These are phyloP conservation scores for Fonsecaea multimorphosa DNA, from an alignment of 2,329 filamentous ascomycete species.

Conservation along the genomic window DNA sequence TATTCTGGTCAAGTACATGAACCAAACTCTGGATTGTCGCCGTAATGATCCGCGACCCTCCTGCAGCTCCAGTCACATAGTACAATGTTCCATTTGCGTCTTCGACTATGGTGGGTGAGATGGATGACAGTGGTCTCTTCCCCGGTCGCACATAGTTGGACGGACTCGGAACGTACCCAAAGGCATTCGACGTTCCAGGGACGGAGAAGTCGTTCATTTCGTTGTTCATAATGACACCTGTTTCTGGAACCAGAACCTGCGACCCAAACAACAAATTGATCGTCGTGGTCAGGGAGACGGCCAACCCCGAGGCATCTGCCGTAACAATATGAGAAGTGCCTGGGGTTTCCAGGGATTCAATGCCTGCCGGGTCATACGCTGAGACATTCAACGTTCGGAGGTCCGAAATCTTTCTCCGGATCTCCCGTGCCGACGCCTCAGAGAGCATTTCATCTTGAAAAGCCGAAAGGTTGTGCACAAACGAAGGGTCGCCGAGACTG, in stretches of 20 bases:
- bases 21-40: constrained; percentile 75
- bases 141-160: constrained; percentile 80
- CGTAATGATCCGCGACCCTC: constrained; percentile 83
- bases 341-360: constrained; percentile 69
- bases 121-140: constrained; percentile 84
- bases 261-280: constrained; percentile 87
- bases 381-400: constrained; percentile 71
- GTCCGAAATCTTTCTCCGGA: constrained; percentile 74
- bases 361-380: constrained; percentile 72
- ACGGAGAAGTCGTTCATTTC: constrained; percentile 82
- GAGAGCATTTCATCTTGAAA: constrained; percentile 74
- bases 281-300: constrained; percentile 83
- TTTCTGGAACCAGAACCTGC: constrained; percentile 76
- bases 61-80: constrained; percentile 75
- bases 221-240: constrained; percentile 77
- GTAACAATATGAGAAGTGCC: constrained; percentile 64
- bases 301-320: constrained; percentile 74
- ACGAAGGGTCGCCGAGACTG: constrained; percentile 82
- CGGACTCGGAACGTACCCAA: constrained; percentile 78
- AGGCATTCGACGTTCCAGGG: constrained; percentile 76
- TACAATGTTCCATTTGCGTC: constrained; percentile 68
- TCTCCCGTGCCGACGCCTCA: constrained; percentile 62
- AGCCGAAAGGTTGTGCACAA: constrained; percentile 65
- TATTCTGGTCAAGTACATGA: constrained; percentile 70
- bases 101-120: constrained; percentile 79